Percentiles rank a stretch among this genome's conserved stretches.
Conservation (phyloP, 106 monocot species). For the Dendrobium chrysotoxum region DNA sequence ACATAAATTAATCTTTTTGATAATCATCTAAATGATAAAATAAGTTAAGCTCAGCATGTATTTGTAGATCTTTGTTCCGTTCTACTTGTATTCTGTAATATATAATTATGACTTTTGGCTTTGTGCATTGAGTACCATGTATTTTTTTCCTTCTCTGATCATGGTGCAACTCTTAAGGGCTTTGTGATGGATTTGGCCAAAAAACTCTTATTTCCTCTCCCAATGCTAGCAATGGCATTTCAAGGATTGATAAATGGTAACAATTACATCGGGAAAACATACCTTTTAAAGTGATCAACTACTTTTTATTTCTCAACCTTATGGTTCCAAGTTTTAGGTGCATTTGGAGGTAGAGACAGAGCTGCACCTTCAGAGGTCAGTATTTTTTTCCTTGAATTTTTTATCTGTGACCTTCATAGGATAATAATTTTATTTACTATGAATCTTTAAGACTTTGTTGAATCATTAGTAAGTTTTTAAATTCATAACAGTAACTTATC, state of each 20-base stretch:
- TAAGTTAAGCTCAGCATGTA: background rate
- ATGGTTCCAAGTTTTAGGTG: slow-evolving; percentile 32
- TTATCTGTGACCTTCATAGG: background rate
- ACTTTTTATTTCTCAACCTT: background rate
- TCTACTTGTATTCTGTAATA: background rate
- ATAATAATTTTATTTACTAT: slow-evolving; percentile 4
- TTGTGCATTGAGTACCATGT: background rate
- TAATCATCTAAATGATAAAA: background rate
- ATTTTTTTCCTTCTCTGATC: slow-evolving; percentile 4
- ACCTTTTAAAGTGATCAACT: background rate
- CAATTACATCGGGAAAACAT: background rate
- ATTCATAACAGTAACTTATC: slow-evolving; percentile 5
- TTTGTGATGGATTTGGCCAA: slow-evolving; percentile 64
- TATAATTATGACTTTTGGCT: background rate
- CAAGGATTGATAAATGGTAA: slow-evolving; percentile 79
- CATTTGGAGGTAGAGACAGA: slow-evolving; percentile 29
- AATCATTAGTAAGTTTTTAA: background rate
- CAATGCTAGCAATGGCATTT: slow-evolving; percentile 58
- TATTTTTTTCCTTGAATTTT: slow-evolving; percentile 7
- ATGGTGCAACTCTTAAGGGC: slow-evolving; percentile 30
- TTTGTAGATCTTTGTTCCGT: background rate
- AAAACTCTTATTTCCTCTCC: slow-evolving; percentile 79
- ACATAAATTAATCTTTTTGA: background rate
- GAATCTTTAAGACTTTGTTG: background rate
- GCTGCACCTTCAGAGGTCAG: slow-evolving; percentile 41